These are phyloP conservation scores for Hibiscus tridactylites DNA, from an alignment of 345 rosid species.

Conservation along the genomic window DNA sequence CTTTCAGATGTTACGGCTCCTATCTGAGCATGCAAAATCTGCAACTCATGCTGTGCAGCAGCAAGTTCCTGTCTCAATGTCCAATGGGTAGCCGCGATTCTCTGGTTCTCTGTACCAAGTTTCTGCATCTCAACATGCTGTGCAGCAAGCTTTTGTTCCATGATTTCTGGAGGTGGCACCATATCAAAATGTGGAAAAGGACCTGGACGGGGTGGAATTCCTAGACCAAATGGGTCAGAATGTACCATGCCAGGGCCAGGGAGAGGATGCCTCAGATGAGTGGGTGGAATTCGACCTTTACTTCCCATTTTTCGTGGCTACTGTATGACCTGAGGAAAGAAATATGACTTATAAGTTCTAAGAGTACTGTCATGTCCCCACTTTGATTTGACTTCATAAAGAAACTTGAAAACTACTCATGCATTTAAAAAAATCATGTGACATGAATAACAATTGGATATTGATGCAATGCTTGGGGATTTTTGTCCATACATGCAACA, in stretches of 20 bases:
- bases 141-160: slow-evolving; percentile 81
- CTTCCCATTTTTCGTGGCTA: slow-evolving; percentile 50
- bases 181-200: slow-evolving; percentile 53
- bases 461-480: not conserved
- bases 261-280: slow-evolving; percentile 56
- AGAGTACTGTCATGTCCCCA: not conserved
- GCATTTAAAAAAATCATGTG: not conserved
- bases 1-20: slow-evolving; percentile 67
- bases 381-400: not conserved
- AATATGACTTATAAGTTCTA: not conserved
- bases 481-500: not conserved
- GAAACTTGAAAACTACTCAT: not conserved
- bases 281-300: slow-evolving; percentile 70
- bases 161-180: slow-evolving; percentile 72
- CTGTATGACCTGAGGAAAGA: slow-evolving; percentile 14
- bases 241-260: slow-evolving; percentile 52
- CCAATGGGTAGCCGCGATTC: slow-evolving; percentile 77
- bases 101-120: slow-evolving; percentile 83
- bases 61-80: slow-evolving; percentile 75
- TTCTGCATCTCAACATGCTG: slow-evolving; percentile 85
- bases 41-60: slow-evolving; percentile 87
- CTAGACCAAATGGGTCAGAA: slow-evolving; percentile 45
- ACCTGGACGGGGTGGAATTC: slow-evolving; percentile 40
- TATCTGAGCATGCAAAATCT: slow-evolving; percentile 63
- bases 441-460: not conserved